A percentile compares a stretch with the other conserved stretches of the same genome.
Conservation (phyloP, 1,139 yeast genomes). For the Saccharomyces hybrid region DNA sequence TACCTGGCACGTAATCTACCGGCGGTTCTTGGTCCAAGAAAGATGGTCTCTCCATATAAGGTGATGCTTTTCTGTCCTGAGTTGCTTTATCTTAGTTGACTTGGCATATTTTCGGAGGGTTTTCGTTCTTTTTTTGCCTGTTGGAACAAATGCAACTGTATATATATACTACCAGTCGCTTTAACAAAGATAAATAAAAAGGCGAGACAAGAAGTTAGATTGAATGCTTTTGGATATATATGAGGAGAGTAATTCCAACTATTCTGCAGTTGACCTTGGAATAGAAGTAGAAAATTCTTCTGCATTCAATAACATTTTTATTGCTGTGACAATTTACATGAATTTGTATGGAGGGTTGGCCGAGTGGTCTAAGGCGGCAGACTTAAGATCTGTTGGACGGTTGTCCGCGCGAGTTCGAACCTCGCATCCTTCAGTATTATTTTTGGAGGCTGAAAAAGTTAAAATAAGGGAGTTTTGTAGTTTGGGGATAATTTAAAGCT, state of each 20-base stretch:
- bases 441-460: not conserved
- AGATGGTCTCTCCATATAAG: conserved; percentile 20
- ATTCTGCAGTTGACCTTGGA: not conserved
- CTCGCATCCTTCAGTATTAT: conserved; percentile 55
- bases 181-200: not conserved
- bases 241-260: not conserved
- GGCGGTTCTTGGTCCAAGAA: conserved; percentile 88
- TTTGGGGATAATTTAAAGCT: too few relatives aligned
- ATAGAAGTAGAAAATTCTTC: not conserved
- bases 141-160: not conserved
- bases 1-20: conserved; percentile 82
- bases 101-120: not conserved
- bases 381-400: conserved; percentile 9
- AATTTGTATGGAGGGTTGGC: conserved; percentile 6
- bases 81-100: not conserved
- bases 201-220: not conserved
- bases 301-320: not conserved
- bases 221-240: not conserved
- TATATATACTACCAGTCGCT: not conserved
- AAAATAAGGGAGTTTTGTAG: not conserved
- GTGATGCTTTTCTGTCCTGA: not conserved
- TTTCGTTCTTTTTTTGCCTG: not conserved
- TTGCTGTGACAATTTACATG: not conserved
- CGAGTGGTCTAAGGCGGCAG: conserved; percentile 9
- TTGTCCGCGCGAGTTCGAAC: conserved; percentile 73